Percentiles rank a stretch among this genome's conserved stretches.
Conservation (phyloP, 2,329 filamentous ascomycete genomes). For the Xylaria sp. region DNA sequence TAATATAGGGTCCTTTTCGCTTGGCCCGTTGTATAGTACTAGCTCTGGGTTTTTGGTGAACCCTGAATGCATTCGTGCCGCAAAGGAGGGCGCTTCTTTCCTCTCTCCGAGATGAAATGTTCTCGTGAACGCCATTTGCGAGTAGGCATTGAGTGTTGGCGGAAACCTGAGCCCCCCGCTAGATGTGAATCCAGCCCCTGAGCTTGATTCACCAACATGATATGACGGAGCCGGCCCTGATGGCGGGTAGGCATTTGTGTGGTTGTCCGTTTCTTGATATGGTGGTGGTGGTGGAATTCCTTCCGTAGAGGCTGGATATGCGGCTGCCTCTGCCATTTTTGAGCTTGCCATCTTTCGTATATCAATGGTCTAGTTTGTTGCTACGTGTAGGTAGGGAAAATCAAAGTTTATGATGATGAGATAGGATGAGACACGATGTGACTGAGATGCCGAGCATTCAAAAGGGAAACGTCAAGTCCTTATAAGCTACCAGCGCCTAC, state of each 20-base stretch:
- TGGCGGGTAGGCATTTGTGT: background rate
- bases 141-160: constrained; percentile 30
- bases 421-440: background rate
- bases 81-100: constrained; percentile 48
- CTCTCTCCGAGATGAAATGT: constrained; percentile 46
- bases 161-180: constrained; percentile 21
- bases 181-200: background rate
- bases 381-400: background rate
- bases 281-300: constrained; percentile 26
- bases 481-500: background rate
- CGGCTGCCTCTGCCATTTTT: constrained; percentile 17
- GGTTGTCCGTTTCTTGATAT: constrained; percentile 20
- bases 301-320: background rate
- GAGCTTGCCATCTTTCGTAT: constrained; percentile 21
- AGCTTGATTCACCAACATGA: constrained; percentile 9
- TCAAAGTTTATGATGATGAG: background rate
- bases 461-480: background rate
- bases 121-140: constrained; percentile 12
- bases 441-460: background rate
- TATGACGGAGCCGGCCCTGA: constrained; percentile 25
- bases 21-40: constrained; percentile 50
- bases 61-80: constrained; percentile 44
- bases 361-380: background rate
- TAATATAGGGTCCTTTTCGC: constrained; percentile 44
- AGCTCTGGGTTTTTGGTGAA: constrained; percentile 46